Conservation (phyloP, 257 asterid species). For the Lycium barbarum region DNA sequence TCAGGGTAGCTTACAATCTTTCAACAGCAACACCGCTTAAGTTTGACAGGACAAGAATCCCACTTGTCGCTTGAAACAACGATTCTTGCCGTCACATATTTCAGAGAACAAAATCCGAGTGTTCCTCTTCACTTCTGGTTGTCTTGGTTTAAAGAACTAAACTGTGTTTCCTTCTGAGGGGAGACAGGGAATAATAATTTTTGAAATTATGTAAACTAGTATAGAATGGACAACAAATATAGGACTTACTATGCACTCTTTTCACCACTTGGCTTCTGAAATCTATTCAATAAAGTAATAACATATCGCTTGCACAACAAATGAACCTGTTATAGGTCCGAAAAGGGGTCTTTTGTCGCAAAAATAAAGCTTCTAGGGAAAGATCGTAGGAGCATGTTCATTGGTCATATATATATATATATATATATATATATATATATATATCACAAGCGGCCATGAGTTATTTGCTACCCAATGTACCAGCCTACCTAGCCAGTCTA, state of each 20-base stretch:
- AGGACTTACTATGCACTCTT: background rate
- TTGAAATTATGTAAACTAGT: background rate
- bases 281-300: background rate
- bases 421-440: too few relatives aligned
- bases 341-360: background rate
- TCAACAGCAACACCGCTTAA: too few relatives aligned
- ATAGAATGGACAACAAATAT: background rate
- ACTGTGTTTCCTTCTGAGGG: background rate
- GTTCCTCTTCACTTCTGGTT: background rate
- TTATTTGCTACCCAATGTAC: background rate
- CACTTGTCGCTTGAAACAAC: background rate
- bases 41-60: too few relatives aligned
- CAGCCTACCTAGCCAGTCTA: background rate
- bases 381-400: too few relatives aligned
- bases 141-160: background rate
- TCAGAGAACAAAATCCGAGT: background rate
- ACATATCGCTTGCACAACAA: background rate
- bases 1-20: too few relatives aligned
- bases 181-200: background rate
- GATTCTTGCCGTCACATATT: background rate
- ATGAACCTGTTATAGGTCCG: background rate
- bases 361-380: too few relatives aligned
- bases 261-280: background rate
- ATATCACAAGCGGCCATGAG: too few relatives aligned
- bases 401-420: too few relatives aligned